A percentile compares a stretch with the other conserved stretches of the same genome.
Conservation (phyloP, 2,329 filamentous ascomycete genomes). For the Microascus cirrosus region DNA sequence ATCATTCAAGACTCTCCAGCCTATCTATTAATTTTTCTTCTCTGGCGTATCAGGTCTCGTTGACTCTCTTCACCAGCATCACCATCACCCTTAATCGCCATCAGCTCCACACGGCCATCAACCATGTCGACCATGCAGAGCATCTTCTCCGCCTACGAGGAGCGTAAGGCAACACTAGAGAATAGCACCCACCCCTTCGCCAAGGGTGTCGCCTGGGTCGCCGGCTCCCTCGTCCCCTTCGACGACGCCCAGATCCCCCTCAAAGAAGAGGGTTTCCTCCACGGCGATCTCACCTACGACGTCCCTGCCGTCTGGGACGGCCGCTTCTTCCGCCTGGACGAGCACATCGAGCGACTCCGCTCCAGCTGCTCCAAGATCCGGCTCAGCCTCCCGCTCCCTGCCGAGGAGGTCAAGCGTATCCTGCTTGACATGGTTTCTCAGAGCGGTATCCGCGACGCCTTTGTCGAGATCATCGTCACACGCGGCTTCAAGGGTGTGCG, state of each 20-base stretch:
- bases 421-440: conserved; percentile 31
- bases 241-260: conserved; percentile 34
- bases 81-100: no score
- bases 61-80: no score
- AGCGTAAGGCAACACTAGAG: conserved; percentile 14
- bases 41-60: no score
- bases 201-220: conserved; percentile 34
- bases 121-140: conserved; percentile 30
- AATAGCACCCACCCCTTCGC: conserved; percentile 25
- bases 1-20: no score
- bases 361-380: conserved; percentile 32
- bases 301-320: conserved; percentile 40
- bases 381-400: conserved; percentile 26
- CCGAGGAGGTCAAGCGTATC: conserved; percentile 23
- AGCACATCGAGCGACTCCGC: conserved; percentile 32
- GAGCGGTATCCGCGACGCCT: conserved; percentile 35
- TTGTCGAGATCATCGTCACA: conserved; percentile 38
- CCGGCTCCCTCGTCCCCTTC: conserved; percentile 29
- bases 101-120: neutral
- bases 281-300: conserved; percentile 40
- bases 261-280: conserved; percentile 39
- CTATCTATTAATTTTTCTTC: no score
- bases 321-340: conserved; percentile 37
- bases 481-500: conserved; percentile 32
- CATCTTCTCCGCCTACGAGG: conserved; percentile 24